Conservation (phyloP, 176 grass and related monocot species). For the barley (Hordeum vulgare) region DNA sequence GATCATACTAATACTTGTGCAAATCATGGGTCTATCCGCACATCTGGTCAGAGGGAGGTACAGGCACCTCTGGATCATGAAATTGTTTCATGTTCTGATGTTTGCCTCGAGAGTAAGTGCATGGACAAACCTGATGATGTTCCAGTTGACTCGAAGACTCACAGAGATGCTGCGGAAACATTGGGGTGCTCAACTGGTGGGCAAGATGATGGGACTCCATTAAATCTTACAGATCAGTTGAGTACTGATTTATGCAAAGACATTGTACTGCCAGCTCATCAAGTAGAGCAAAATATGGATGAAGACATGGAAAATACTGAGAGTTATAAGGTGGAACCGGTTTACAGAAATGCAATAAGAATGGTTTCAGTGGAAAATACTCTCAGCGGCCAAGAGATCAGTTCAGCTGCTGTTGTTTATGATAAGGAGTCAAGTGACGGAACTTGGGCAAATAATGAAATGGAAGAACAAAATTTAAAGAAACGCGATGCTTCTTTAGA, state of each 20-base stretch:
- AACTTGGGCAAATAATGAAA: not conserved
- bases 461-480: slow-evolving; percentile 5
- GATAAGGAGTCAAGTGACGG: not conserved
- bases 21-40: not conserved
- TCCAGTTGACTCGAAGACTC: slow-evolving; percentile 1
- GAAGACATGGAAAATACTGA: not conserved
- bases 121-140: not conserved
- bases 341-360: not conserved
- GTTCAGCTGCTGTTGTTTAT: not conserved
- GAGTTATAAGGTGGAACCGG: not conserved
- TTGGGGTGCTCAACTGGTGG: not conserved
- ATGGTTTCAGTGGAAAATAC: slow-evolving; percentile 9
- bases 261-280: not conserved
- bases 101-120: slow-evolving; percentile 5
- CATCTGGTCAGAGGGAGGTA: not conserved
- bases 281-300: slow-evolving; percentile 9
- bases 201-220: slow-evolving; percentile 2
- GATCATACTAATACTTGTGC: not conserved
- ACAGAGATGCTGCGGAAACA: slow-evolving; percentile 5
- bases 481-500: slow-evolving; percentile 6
- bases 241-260: slow-evolving; percentile 11
- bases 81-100: not conserved
- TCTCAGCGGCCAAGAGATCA: not conserved
- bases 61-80: not conserved
- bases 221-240: not conserved